Percentiles rank a stretch among this genome's conserved stretches.
Evolutionary conservation across 371 early-diverging fungal genomes (phyloP).

Genomic region (Mucor sp.): DNA sequence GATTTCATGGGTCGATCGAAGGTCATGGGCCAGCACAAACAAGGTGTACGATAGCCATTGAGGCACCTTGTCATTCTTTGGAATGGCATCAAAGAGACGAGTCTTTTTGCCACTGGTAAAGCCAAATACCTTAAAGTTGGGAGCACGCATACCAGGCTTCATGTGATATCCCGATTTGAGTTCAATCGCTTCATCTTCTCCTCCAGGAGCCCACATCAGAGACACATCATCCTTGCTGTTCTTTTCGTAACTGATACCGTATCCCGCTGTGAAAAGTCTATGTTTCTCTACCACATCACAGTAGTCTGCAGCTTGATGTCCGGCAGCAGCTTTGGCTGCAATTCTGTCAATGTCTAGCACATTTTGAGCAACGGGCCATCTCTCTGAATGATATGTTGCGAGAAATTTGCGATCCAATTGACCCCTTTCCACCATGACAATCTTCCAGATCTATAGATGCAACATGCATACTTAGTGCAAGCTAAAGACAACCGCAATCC

Average conservation of each 20-base stretch:
- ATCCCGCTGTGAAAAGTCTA: slow-evolving; percentile 42
- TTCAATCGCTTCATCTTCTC: background rate
- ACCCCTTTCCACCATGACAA: slow-evolving; percentile 40
- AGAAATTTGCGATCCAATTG: slow-evolving; percentile 23
- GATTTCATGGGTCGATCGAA: slow-evolving; percentile 16
- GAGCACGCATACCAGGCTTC: slow-evolving; percentile 46
- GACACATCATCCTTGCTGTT: slow-evolving; percentile 2
- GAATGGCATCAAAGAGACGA: slow-evolving; percentile 31
- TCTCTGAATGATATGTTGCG: slow-evolving; percentile 36
- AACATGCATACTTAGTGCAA: background rate
- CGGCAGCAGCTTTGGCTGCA: slow-evolving; percentile 45
- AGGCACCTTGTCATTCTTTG: slow-evolving; percentile 5
- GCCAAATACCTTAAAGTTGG: slow-evolving; percentile 41
- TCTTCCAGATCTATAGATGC: slow-evolving; percentile 41
- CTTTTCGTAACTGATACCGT: slow-evolving; percentile 38
- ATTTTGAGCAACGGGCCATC: slow-evolving; percentile 39
- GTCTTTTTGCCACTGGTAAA: slow-evolving; percentile 34
- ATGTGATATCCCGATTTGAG: slow-evolving; percentile 1
- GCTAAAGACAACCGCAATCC: background rate
- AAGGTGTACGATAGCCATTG: slow-evolving; percentile 37
- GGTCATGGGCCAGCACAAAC: slow-evolving; percentile 34
- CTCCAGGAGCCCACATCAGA: slow-evolving; percentile 7
- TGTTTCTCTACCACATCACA: slow-evolving; percentile 38
- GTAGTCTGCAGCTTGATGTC: slow-evolving; percentile 32
- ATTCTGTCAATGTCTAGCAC: slow-evolving; percentile 40